Percentiles rank a stretch among this genome's conserved stretches.
Evolutionary conservation across 169 alveolate species (phyloP).

Genomic region (Pseudocohnilembus persalinus): DNA sequence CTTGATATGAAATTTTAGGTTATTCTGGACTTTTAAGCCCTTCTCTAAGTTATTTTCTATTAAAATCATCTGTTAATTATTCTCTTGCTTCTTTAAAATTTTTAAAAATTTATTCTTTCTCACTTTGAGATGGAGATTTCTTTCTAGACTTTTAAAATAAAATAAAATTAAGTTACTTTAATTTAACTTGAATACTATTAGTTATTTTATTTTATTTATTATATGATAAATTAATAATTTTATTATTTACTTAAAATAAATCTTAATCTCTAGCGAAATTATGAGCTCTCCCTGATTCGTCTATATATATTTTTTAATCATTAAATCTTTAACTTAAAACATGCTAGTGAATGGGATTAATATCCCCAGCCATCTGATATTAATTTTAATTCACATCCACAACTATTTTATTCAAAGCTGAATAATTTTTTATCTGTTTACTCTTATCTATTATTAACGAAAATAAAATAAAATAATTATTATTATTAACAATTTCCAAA

Average conservation of each 20-base stretch:
- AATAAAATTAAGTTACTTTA: not conserved
- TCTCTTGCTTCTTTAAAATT: not conserved
- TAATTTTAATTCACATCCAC: not conserved
- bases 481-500: not conserved
- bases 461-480: too few species aligned
- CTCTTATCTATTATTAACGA: not conserved
- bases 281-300: not conserved
- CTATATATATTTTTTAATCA: not conserved
- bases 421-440: too few species aligned
- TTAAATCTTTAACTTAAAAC: not conserved
- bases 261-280: not conserved
- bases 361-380: not conserved
- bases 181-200: too few species aligned
- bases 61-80: too few species aligned
- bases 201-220: too few species aligned
- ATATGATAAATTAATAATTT: too few species aligned
- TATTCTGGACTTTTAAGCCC: too few species aligned
- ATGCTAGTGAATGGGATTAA: not conserved
- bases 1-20: too few species aligned
- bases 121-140: not conserved
- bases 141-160: not conserved
- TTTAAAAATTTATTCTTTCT: not conserved
- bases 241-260: not conserved
- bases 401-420: not conserved
- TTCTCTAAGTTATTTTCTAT: too few species aligned